Evolutionary conservation across 2,329 filamentous ascomycete species (phyloP).

Genomic region (Hypoxylon sp.): DNA sequence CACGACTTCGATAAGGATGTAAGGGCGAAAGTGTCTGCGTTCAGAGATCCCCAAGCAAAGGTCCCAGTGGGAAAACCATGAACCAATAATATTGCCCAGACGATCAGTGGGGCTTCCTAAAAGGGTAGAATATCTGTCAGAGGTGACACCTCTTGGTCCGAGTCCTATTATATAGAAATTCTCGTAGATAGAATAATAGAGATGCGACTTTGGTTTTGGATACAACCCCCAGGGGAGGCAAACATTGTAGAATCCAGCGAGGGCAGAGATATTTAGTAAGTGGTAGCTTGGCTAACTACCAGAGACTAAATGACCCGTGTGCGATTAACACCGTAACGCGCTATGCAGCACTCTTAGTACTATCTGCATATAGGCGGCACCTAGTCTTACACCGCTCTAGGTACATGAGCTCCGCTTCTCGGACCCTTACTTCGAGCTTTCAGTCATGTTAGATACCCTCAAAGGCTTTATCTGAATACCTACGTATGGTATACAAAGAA

Average conservation of each 20-base stretch:
- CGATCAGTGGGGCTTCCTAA: neutral
- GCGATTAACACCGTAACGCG: no score
- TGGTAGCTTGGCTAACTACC: no score
- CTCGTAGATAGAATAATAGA: no score
- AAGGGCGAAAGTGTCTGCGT: neutral
- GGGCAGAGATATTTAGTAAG: no score
- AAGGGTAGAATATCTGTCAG: conserved; percentile 1
- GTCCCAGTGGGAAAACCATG: neutral
- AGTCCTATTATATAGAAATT: neutral
- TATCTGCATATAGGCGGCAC: no score
- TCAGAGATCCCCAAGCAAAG: neutral
- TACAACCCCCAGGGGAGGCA: no score
- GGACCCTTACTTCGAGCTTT: conserved; percentile 1
- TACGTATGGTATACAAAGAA: neutral
- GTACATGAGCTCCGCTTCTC: no score
- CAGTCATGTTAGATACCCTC: neutral
- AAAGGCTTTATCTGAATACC: neutral
- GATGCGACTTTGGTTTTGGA: neutral
- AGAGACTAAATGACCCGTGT: no score
- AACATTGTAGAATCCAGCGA: no score
- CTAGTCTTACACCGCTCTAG: no score
- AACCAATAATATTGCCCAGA: conserved; percentile 7
- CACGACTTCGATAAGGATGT: neutral
- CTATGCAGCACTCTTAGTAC: no score
- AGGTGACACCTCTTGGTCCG: neutral